These are phyloP conservation scores for Monosporozyma servazzii DNA, from an alignment of 805 yeast genomes.

Conservation along the genomic window DNA sequence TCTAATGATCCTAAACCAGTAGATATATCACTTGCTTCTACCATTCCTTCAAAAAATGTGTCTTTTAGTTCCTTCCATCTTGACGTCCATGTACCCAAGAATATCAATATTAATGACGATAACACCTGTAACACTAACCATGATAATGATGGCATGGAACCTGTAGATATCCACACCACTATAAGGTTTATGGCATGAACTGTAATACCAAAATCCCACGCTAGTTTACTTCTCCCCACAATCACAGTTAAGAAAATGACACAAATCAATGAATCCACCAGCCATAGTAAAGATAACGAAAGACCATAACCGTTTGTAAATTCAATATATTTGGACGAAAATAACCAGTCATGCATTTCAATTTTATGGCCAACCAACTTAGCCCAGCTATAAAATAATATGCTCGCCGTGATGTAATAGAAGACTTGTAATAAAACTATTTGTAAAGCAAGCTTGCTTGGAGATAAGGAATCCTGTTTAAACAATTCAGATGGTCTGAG, in stretches of 20 bases:
- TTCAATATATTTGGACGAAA: constrained; percentile 70
- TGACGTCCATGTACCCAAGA: constrained; percentile 81
- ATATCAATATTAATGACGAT: constrained; percentile 60
- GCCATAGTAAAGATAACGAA: constrained; percentile 67
- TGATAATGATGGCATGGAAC: constrained; percentile 59
- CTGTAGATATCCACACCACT: constrained; percentile 57
- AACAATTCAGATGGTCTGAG: constrained; percentile 25
- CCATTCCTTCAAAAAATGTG: constrained; percentile 79
- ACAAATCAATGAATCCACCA: constrained; percentile 71
- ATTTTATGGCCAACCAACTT: constrained; percentile 64
- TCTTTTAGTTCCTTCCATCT: constrained; percentile 87
- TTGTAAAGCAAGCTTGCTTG: constrained; percentile 54
- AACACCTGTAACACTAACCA: constrained; percentile 81
- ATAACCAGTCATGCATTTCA: constrained; percentile 52
- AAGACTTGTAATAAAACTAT: constrained; percentile 69
- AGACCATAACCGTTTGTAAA: constrained; percentile 75
- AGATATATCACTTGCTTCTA: constrained; percentile 32
- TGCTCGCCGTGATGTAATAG: constrained; percentile 65
- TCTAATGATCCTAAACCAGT: background rate
- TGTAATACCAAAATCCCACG: constrained; percentile 95
- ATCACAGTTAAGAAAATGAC: constrained; percentile 77
- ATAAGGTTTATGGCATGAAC: constrained; percentile 71
- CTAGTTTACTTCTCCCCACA: constrained; percentile 87
- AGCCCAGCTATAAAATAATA: constrained; percentile 57
- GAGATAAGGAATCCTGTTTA: constrained; percentile 42